Evolutionary conservation across 805 yeast species (phyloP).

Genomic region (Teunomyces atbi): DNA sequence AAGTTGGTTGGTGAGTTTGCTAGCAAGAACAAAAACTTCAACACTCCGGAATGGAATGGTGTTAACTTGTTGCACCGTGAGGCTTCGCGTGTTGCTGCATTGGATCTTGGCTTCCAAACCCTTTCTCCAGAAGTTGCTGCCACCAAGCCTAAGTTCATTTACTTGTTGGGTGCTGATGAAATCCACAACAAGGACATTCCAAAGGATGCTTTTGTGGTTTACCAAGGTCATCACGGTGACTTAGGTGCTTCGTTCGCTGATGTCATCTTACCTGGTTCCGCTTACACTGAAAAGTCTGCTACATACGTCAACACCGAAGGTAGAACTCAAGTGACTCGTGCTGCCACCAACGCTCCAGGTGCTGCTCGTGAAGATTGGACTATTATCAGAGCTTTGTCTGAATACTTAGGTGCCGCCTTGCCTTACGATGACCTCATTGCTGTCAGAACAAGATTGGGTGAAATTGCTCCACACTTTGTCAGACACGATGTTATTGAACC

Average conservation of each 20-base stretch:
- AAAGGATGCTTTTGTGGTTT: constrained; percentile 80
- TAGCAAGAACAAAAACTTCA: constrained; percentile 52
- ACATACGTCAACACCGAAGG: constrained; percentile 91
- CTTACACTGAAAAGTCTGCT: constrained; percentile 83
- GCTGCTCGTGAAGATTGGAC: constrained; percentile 92
- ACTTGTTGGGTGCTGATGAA: constrained; percentile 84
- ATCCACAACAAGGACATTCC: constrained; percentile 67
- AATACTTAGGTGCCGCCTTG: constrained; percentile 65
- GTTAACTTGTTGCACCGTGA: constrained; percentile 77
- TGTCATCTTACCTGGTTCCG: constrained; percentile 82
- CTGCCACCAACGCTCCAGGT: constrained; percentile 86
- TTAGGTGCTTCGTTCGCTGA: constrained; percentile 85
- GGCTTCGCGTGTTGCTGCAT: constrained; percentile 85
- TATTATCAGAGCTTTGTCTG: constrained; percentile 78
- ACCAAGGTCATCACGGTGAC: constrained; percentile 93
- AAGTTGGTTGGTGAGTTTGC: constrained; percentile 62
- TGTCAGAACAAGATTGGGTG: constrained; percentile 66
- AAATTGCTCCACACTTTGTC: constrained; percentile 77
- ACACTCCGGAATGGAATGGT: constrained; percentile 78
- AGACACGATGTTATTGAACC: constrained; percentile 76
- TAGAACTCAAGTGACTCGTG: constrained; percentile 79
- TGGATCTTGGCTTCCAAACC: constrained; percentile 75
- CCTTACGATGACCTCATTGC: constrained; percentile 75
- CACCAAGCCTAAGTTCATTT: constrained; percentile 68
- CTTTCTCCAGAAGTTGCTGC: constrained; percentile 45